Conservation (phyloP, 192 early-diverging fungal genomes). For the Pilobolus umbonatus region DNA sequence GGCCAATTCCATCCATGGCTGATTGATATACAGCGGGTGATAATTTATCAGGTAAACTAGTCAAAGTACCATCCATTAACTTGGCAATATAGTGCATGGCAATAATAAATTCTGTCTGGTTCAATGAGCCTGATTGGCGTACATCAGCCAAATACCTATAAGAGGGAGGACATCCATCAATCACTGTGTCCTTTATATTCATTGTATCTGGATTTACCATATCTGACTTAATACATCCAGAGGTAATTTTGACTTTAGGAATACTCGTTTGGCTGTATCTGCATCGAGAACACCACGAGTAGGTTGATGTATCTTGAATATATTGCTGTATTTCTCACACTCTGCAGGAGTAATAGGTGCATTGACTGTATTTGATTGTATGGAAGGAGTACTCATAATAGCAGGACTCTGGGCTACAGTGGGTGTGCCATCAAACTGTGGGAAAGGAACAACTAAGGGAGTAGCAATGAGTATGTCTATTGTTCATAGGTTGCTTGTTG, state of each 20-base stretch:
- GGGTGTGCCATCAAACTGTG: conserved; percentile 28
- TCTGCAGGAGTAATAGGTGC: conserved; percentile 38
- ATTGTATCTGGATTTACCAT: conserved; percentile 48
- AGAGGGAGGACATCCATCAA: not conserved
- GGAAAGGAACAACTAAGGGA: conserved; percentile 22
- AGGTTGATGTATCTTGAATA: conserved; percentile 56
- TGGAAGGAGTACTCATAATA: not conserved
- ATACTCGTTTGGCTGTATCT: conserved; percentile 68
- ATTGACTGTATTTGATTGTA: not conserved
- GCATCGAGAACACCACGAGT: conserved; percentile 55
- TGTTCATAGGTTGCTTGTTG: not conserved
- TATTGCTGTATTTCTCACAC: conserved; percentile 53
- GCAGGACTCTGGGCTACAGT: not conserved
- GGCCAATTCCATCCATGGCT: conserved; percentile 23
- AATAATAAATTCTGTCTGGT: conserved; percentile 78
- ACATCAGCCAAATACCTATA: conserved; percentile 72
- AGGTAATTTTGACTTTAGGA: conserved; percentile 77
- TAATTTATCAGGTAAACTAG: conserved; percentile 62
- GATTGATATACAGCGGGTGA: conserved; percentile 59
- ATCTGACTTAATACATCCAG: conserved; percentile 71
- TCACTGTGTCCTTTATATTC: not conserved
- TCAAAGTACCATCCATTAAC: conserved; percentile 67
- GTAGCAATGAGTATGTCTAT: not conserved
- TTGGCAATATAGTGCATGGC: conserved; percentile 86
- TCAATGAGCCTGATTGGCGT: conserved; percentile 62